Evolutionary conservation across 2,329 filamentous ascomycete genomes (phyloP).

Genomic region (Chaetomium strumarium): DNA sequence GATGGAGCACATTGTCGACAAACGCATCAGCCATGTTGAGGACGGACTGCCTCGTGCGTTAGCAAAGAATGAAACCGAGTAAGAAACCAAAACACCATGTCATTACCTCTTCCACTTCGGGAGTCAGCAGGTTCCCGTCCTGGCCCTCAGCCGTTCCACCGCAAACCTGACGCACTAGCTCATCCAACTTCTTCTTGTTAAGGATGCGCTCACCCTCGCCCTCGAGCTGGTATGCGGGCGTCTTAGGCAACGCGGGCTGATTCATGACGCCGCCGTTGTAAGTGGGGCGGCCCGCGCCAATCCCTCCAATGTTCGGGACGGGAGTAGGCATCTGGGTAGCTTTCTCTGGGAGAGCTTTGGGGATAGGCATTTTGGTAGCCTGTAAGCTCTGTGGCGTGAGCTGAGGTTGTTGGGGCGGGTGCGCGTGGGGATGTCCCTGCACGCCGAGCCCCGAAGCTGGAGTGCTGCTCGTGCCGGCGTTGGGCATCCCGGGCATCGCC

Average conservation of each 20-base stretch:
- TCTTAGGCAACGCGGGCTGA: slow-evolving; percentile 76
- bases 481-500: slow-evolving; percentile 11
- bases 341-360: slow-evolving; percentile 66
- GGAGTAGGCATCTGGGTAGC: slow-evolving; percentile 66
- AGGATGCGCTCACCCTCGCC: slow-evolving; percentile 87
- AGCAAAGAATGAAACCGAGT: background rate
- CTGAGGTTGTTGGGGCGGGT: slow-evolving; percentile 38
- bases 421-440: slow-evolving; percentile 42
- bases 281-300: slow-evolving; percentile 68
- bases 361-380: slow-evolving; percentile 66
- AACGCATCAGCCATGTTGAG: slow-evolving; percentile 90
- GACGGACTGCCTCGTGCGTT: slow-evolving; percentile 56
- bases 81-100: slow-evolving; percentile 3
- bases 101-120: slow-evolving; percentile 90
- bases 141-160: slow-evolving; percentile 68
- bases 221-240: slow-evolving; percentile 80
- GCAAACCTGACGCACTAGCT: slow-evolving; percentile 88
- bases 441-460: slow-evolving; percentile 26
- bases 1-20: slow-evolving; percentile 81
- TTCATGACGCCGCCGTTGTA: slow-evolving; percentile 78
- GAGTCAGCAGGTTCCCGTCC: slow-evolving; percentile 71
- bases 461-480: slow-evolving; percentile 15
- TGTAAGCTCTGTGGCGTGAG: slow-evolving; percentile 37
- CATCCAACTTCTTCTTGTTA: slow-evolving; percentile 97
- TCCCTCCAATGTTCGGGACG: slow-evolving; percentile 61